Base-by-base conservation (phyloP, 345 rosid species). In the Populus nigra region DNA sequence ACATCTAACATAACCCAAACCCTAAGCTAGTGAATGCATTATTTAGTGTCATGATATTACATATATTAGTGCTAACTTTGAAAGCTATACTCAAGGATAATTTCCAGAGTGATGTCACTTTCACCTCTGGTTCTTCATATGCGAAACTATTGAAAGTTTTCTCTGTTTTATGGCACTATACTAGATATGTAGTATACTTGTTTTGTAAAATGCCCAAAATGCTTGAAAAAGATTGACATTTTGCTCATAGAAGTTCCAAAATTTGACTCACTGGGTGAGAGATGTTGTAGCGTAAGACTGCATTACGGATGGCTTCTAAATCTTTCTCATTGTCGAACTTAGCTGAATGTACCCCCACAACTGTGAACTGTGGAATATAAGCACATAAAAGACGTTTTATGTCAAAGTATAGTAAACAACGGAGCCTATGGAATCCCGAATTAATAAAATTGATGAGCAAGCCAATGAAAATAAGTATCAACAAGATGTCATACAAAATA, bases 251-350 rank as follows among this genome's bases (percentile, higher is more conserved):
- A 18, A 75, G 16, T 25, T 72, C 50, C 31, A 55, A 73, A 38
- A 23, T 43, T 68, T 41, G 59, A 84, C 89, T 85, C 88, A 93
- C 98, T 62, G 98, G 98, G 77, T 95, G 99, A 53, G 86, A 84
- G 80, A 94, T 89, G 72, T 85, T 90, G 77, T 94, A 94, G 35
- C 98, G 95, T 69, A 93, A 75, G 63, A 93, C 97, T 61, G 98
- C 99, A 87, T 86, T 95, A 45, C 91, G 90, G 77, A 95, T 95
- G 77, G 99, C 98, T 80, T 91, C 99, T 80, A 90, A 83, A 86
- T 95, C 99, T 83, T 93, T 95, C 86, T 93, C 99, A 82, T 95
- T 95, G 85, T 93, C 99, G 7, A 95, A 95, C 87, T 95, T 95
- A 23, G 98, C 98, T 22, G 99, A 93, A 86, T 93, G 99, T 45